phyloP scores from a whole-genome alignment of 768 basidiomycete genomes.

The Lepiota venenata region DNA sequence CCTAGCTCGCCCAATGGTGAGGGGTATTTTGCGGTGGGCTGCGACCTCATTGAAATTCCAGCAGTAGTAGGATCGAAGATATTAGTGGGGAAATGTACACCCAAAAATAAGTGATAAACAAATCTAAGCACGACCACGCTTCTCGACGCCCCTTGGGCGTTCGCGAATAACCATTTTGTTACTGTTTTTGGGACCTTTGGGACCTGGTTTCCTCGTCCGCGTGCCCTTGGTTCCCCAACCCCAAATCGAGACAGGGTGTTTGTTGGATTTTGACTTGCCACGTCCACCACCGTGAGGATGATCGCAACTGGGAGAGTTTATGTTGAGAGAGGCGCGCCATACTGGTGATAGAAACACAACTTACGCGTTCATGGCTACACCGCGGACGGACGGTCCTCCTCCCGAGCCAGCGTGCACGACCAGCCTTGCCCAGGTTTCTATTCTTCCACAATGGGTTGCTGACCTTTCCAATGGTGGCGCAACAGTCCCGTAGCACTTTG shows the following conservation, averaged over 20 bases:
- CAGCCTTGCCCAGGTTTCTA: constrained; percentile 86
- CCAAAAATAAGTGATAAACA: constrained; percentile 10
- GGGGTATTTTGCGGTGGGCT: neutral
- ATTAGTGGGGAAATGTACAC: constrained; percentile 11
- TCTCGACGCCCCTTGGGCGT: constrained; percentile 70
- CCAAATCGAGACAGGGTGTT: constrained; percentile 89
- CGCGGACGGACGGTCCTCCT: constrained; percentile 81
- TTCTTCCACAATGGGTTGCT: constrained; percentile 91
- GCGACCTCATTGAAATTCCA: neutral
- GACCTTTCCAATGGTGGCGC: constrained; percentile 88
- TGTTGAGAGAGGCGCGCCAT: neutral
- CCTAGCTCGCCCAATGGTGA: constrained; percentile 7
- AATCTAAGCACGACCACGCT: constrained; percentile 37
- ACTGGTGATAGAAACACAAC: constrained; percentile 25
- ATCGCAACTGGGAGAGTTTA: constrained; percentile 53
- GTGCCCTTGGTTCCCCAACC: constrained; percentile 92
- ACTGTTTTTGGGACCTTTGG: constrained; percentile 84
- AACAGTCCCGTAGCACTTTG: constrained; percentile 74
- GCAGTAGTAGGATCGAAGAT: neutral
- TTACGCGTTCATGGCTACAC: constrained; percentile 96
- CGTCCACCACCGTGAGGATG: constrained; percentile 98
- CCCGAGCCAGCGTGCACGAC: constrained; percentile 84
- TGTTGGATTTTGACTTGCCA: constrained; percentile 96
- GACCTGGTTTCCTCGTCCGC: constrained; percentile 89
- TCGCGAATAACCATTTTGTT: constrained; percentile 89